Base-by-base conservation (phyloP, 805 yeast genomes). In the Lachancea waltii region DNA sequence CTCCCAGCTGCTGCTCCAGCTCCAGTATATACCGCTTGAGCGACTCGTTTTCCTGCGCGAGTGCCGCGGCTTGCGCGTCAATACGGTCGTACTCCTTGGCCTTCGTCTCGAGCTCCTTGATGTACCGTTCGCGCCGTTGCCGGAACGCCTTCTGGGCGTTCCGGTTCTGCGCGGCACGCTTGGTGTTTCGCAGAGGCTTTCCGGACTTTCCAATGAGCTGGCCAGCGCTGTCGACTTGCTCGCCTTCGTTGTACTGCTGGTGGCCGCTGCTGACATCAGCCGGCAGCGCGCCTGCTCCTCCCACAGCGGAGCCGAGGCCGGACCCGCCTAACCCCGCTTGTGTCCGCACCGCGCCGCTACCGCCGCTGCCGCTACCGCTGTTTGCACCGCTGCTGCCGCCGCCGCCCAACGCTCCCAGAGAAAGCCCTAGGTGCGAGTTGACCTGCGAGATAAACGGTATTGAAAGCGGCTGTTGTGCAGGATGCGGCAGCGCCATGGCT, bases 111-210 rank as follows among this genome's bases (percentile, higher is more conserved):
- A 89, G 68, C 34, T 85, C 90, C 59, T 79, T 81, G 47, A 89
- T 77, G 53, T 85, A 80, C 41, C 75, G 72, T 52, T 87, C 95
- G 56, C 84, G 81, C 44, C 96, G 72, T 56, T 78, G 79, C 55
- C 97, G 73, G 64, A 87, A 89, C 7, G 95, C 95, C 49, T 85
- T 76, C 64, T 89, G 97, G 4, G 97, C 96, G 44, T 77, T 79
- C 54, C 97, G 70, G 66, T 89, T 89, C 63, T 89, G 97, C 7
- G 81, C 87, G 1, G 96, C 96, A 46, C 97, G 76, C 60, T 85
- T 85, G 28, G 92, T 76, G 40, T 70, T 72, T 17, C 53, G 43
- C 30, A 54, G 35, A 7, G 48, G 42, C 40, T 54, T 54, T 5
- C 58, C 57, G 10, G 57, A 48, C 36, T 47, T 51, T 2, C 58